A percentile compares a stretch with the other conserved stretches of the same genome.
These are phyloP conservation scores for Colletotrichum lentis DNA, from an alignment of 2,329 filamentous ascomycete species.

Conservation along the genomic window DNA sequence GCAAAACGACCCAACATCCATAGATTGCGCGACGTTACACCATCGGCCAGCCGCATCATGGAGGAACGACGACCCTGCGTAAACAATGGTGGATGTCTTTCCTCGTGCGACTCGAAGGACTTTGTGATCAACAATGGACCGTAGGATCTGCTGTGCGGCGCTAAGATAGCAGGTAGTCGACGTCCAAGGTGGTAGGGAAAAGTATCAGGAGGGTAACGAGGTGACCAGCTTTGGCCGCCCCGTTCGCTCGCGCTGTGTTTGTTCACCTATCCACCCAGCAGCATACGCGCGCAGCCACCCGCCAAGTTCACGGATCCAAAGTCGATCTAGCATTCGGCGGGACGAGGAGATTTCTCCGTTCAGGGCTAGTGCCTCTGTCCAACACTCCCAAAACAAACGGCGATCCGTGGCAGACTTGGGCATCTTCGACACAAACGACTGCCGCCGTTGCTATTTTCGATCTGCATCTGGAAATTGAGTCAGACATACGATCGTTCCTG, in stretches of 20 bases:
- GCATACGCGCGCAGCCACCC: slow-evolving; percentile 11
- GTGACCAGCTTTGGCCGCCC: slow-evolving; percentile 2
- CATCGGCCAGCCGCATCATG: slow-evolving; percentile 21
- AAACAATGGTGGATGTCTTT: slow-evolving; percentile 4
- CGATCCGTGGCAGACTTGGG: not conserved
- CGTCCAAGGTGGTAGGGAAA: not conserved
- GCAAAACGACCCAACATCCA: not conserved
- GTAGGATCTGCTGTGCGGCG: not conserved
- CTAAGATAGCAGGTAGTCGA: not conserved
- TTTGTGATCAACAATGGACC: slow-evolving; percentile 3
- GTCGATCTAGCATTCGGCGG: not conserved
- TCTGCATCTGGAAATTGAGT: not conserved
- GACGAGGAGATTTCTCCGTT: not conserved
- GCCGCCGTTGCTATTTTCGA: slow-evolving; percentile 7
- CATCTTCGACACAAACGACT: slow-evolving; percentile 5
- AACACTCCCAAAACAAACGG: not conserved
- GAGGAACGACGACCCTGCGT: slow-evolving; percentile 19
- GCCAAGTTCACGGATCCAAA: slow-evolving; percentile 13
- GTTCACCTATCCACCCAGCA: not conserved
- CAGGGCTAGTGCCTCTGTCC: not conserved
- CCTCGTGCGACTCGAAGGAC: slow-evolving; percentile 1
- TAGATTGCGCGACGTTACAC: not conserved
- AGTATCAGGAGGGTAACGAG: not conserved
- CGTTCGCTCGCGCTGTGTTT: no score
- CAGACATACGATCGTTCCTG: slow-evolving; percentile 1